phyloP scores from a whole-genome alignment of 306 rosid species.

The Gastrolobium bilobum region DNA sequence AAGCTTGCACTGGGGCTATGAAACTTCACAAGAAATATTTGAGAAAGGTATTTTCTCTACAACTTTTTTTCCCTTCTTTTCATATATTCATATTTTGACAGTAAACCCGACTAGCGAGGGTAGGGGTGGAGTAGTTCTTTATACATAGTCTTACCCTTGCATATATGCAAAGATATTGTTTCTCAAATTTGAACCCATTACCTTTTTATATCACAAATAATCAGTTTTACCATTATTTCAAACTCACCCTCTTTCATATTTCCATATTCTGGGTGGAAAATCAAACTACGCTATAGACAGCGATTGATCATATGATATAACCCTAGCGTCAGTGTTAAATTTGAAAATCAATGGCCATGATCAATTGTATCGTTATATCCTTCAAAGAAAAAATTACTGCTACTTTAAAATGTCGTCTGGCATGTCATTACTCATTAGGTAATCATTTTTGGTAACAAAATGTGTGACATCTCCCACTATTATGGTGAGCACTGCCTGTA shows the following conservation, averaged over 20 bases:
- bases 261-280: slow-evolving; percentile 18
- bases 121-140: too few relatives aligned
- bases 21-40: slow-evolving; percentile 96
- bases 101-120: too few relatives aligned
- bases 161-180: too few relatives aligned
- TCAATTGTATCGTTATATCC: too few relatives aligned
- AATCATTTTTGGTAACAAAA: background rate
- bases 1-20: slow-evolving; percentile 96
- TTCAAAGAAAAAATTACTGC: background rate
- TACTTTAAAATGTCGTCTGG: background rate
- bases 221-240: too few relatives aligned
- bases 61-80: background rate
- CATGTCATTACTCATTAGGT: background rate
- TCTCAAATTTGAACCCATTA: too few relatives aligned
- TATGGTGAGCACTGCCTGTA: background rate
- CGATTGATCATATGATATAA: background rate
- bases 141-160: too few relatives aligned
- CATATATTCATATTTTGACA: slow-evolving; percentile 5
- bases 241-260: background rate
- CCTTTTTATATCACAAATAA: too few relatives aligned
- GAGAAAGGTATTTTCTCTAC: slow-evolving; percentile 71
- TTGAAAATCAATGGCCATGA: background rate
- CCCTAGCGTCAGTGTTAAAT: background rate
- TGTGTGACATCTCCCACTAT: background rate
- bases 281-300: slow-evolving; percentile 21